These are phyloP conservation scores for Plasmopara halstedii DNA, from an alignment of 352 stramenopile genomes.

Conservation along the genomic window DNA sequence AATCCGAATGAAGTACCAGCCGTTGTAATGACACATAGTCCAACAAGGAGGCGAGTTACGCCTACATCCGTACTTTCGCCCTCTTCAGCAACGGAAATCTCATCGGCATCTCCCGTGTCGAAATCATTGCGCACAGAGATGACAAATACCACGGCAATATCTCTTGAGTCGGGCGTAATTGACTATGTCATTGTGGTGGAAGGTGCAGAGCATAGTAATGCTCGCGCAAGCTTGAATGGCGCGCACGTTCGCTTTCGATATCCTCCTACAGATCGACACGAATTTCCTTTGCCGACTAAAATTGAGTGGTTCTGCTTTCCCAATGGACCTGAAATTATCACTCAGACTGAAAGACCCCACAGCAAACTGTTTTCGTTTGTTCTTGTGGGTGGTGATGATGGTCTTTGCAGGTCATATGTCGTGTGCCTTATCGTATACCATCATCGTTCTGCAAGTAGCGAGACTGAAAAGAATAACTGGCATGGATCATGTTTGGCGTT, in stretches of 20 bases:
- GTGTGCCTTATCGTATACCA: constrained; percentile 72
- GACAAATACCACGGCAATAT: constrained; percentile 13
- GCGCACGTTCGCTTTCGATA: constrained; percentile 60
- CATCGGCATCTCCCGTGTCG: constrained; percentile 27
- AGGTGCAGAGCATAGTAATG: not conserved
- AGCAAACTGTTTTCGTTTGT: constrained; percentile 76
- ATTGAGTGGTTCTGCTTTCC: constrained; percentile 88
- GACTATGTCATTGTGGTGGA: constrained; percentile 78
- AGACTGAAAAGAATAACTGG: constrained; percentile 32
- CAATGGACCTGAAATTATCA: constrained; percentile 48
- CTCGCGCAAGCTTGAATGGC: constrained; percentile 22
- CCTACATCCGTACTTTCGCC: constrained; percentile 10
- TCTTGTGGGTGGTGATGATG: constrained; percentile 66
- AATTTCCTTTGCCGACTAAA: constrained; percentile 76
- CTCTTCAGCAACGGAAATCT: constrained; percentile 24
- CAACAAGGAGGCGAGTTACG: constrained; percentile 14
- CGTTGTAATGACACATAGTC: constrained; percentile 7
- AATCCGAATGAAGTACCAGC: constrained; percentile 20
- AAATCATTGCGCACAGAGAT: constrained; percentile 14
- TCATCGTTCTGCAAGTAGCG: constrained; percentile 8
- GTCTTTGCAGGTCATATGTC: constrained; percentile 58
- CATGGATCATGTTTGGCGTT: constrained; percentile 65
- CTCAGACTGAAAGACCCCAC: constrained; percentile 31
- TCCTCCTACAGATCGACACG: constrained; percentile 35
- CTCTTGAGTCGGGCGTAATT: constrained; percentile 51